A percentile compares a stretch with the other conserved stretches of the same genome.
Conservation (phyloP, 2,329 filamentous ascomycete genomes). For the Botryotinia globosa region DNA sequence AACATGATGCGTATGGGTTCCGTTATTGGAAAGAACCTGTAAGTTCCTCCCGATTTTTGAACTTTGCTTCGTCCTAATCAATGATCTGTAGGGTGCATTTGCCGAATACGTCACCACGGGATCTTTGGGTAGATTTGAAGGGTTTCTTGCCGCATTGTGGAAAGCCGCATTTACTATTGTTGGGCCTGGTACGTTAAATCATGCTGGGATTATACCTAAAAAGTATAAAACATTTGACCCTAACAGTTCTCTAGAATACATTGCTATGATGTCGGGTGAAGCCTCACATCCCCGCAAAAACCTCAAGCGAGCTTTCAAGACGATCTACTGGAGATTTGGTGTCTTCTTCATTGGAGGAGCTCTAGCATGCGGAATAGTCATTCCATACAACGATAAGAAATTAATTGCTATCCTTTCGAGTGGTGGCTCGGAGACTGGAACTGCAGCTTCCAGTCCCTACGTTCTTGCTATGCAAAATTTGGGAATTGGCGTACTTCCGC, state of each 20-base stretch:
- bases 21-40: conserved; percentile 59
- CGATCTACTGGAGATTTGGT: conserved; percentile 69
- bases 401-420: conserved; percentile 42
- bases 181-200: conserved; percentile 45
- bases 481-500: conserved; percentile 62
- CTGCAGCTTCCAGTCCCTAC: conserved; percentile 43
- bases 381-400: conserved; percentile 61
- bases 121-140: conserved; percentile 66
- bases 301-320: conserved; percentile 68
- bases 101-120: conserved; percentile 58
- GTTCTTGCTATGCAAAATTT: conserved; percentile 63
- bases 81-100: conserved; percentile 54
- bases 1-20: conserved; percentile 67
- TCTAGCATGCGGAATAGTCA: conserved; percentile 62
- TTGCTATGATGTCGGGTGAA: conserved; percentile 67
- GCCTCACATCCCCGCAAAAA: conserved; percentile 60
- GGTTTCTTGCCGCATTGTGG: conserved; percentile 56
- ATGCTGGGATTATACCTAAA: conserved; percentile 40
- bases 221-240: not conserved
- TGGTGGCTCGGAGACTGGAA: conserved; percentile 48
- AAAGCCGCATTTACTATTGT: conserved; percentile 45
- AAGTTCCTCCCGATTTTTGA: not conserved
- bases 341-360: conserved; percentile 70
- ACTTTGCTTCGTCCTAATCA: not conserved
- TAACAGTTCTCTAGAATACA: conserved; percentile 43